These are phyloP conservation scores for Fusarium incarnatum DNA, from an alignment of 2,329 filamentous ascomycete genomes.

Conservation along the genomic window DNA sequence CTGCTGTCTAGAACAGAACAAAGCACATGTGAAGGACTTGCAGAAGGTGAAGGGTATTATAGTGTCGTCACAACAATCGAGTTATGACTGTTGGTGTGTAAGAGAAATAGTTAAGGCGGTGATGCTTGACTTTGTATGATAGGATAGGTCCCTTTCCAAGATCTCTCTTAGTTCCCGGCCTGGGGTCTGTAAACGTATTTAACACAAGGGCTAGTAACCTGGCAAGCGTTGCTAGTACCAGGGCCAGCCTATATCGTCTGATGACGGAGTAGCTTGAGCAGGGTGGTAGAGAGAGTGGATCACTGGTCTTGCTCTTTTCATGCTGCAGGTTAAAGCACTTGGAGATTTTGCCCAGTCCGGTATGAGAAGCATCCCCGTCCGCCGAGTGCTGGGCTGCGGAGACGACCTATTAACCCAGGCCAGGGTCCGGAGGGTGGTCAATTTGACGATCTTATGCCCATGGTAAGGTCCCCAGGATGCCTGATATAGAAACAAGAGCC, in stretches of 20 bases:
- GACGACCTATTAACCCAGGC: slow-evolving; percentile 51
- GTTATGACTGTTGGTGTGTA: slow-evolving; percentile 25
- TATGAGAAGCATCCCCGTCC: slow-evolving; percentile 43
- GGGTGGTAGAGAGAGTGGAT: slow-evolving; percentile 47
- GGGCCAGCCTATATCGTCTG: slow-evolving; percentile 48
- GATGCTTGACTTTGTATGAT: slow-evolving; percentile 45
- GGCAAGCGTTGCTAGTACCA: slow-evolving; percentile 40
- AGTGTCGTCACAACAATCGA: slow-evolving; percentile 23
- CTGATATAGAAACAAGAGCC: slow-evolving; percentile 63
- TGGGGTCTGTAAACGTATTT: slow-evolving; percentile 48
- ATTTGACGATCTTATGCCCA: slow-evolving; percentile 69
- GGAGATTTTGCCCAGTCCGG: slow-evolving; percentile 45
- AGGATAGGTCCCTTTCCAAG: slow-evolving; percentile 42
- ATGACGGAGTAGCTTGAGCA: slow-evolving; percentile 47
- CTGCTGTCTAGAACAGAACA: slow-evolving; percentile 27
- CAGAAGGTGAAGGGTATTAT: slow-evolving; percentile 31
- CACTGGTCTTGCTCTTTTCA: slow-evolving; percentile 44
- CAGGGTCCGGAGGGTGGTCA: slow-evolving; percentile 63
- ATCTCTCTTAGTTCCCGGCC: slow-evolving; percentile 45
- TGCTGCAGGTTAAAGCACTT: slow-evolving; percentile 48
- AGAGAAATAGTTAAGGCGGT: slow-evolving; percentile 39
- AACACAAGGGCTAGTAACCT: slow-evolving; percentile 46
- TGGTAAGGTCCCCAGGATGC: slow-evolving; percentile 58
- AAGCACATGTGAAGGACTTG: slow-evolving; percentile 37
- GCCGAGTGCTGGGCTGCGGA: slow-evolving; percentile 44